Evolutionary conservation across 768 basidiomycete genomes (phyloP).

Genomic region (Suillus brevipes): DNA sequence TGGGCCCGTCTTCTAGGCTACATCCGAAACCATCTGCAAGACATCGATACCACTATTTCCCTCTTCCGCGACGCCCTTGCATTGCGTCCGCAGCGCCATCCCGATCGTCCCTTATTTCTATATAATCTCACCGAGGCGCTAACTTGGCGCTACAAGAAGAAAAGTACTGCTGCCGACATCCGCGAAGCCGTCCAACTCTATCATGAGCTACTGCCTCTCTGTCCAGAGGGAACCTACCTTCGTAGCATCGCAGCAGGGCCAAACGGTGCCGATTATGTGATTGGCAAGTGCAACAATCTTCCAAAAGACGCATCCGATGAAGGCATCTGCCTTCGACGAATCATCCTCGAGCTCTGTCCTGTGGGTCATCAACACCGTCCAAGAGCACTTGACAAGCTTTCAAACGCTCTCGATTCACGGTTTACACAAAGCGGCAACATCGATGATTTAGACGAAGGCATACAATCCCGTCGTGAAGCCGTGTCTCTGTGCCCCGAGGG

Average conservation of each 20-base stretch:
- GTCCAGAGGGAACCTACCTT: background rate
- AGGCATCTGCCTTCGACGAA: background rate
- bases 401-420: rapidly evolving
- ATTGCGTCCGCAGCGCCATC: background rate
- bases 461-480: background rate
- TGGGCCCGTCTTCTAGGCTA: background rate
- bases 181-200: too few relatives aligned
- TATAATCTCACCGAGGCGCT: background rate
- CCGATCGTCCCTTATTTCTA: background rate
- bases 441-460: background rate
- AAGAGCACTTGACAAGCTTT: background rate
- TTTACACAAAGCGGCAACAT: background rate
- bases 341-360: background rate
- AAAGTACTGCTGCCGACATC: background rate
- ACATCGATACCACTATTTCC: background rate
- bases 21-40: background rate
- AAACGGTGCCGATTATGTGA: background rate
- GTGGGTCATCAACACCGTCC: background rate
- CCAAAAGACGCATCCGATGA: background rate
- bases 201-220: too few relatives aligned
- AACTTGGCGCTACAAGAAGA: background rate
- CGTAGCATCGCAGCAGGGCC: background rate
- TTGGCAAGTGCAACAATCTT: background rate
- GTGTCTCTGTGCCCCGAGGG: background rate
- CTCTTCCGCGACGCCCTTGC: background rate